phyloP scores from a whole-genome alignment of 371 early-diverging fungal genomes.

The Massospora cicadina region DNA sequence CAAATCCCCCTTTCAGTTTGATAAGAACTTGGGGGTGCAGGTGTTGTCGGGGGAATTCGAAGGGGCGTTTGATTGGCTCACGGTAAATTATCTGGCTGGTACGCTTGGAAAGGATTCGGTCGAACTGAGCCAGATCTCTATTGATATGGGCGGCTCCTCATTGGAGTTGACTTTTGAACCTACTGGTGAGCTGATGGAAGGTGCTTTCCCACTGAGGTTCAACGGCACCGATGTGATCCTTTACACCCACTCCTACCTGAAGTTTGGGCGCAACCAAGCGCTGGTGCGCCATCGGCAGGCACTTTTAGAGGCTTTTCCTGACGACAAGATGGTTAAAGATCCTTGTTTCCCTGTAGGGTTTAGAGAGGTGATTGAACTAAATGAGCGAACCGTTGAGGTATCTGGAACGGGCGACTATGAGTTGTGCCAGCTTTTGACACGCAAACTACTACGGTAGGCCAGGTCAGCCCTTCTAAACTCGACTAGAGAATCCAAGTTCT shows the following conservation, averaged over 20 bases:
- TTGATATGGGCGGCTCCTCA: constrained; percentile 11
- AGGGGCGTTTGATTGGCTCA: constrained; percentile 11
- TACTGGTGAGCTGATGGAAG: neutral
- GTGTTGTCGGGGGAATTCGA: constrained; percentile 11
- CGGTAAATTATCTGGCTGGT: constrained; percentile 2
- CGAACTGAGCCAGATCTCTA: neutral
- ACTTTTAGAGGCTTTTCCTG: neutral
- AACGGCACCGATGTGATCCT: constrained; percentile 6
- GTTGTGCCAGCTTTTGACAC: neutral
- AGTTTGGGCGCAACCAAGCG: constrained; percentile 11
- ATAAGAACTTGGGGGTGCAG: constrained; percentile 7
- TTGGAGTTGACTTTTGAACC: constrained; percentile 11
- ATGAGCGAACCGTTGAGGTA: neutral
- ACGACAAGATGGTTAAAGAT: neutral
- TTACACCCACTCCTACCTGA: constrained; percentile 9
- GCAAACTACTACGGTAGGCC: neutral
- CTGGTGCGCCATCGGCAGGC: neutral
- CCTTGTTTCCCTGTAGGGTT: constrained; percentile 6
- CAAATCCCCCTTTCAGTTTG: constrained; percentile 8
- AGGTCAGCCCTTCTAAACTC: no score
- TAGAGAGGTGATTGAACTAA: neutral
- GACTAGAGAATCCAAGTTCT: neutral
- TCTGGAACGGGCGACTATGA: constrained; percentile 7
- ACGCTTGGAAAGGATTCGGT: neutral
- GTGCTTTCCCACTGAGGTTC: constrained; percentile 1